These are phyloP conservation scores for Pilobolus umbonatus DNA, from an alignment of 192 early-diverging fungal genomes.

Conservation along the genomic window DNA sequence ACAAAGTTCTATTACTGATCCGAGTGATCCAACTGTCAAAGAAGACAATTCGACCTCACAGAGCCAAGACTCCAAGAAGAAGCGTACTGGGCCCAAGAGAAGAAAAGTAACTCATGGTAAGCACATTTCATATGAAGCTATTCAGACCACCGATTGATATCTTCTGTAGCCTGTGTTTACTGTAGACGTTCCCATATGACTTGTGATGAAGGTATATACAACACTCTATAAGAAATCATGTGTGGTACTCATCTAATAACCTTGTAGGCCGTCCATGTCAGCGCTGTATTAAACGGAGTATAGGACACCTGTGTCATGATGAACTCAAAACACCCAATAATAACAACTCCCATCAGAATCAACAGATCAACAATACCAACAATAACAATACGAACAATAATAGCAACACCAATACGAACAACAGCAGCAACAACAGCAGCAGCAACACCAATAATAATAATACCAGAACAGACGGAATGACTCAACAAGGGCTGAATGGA, in stretches of 20 bases:
- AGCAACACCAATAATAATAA: background rate
- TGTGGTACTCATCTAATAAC: background rate
- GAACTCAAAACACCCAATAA: slow-evolving; percentile 54
- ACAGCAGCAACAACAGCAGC: background rate
- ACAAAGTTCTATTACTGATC: too few relatives aligned
- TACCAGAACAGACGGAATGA: background rate
- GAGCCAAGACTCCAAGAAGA: slow-evolving; percentile 48
- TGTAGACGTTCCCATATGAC: slow-evolving; percentile 97
- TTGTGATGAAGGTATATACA: slow-evolving; percentile 69
- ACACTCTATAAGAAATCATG: background rate
- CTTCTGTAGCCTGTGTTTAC: slow-evolving; percentile 94
- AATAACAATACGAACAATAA: slow-evolving; percentile 4
- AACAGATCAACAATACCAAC: slow-evolving; percentile 8
- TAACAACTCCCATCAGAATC: background rate
- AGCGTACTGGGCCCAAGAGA: slow-evolving; percentile 53
- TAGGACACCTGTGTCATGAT: slow-evolving; percentile 91
- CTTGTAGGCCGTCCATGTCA: slow-evolving; percentile 84
- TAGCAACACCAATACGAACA: background rate
- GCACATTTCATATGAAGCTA: too few relatives aligned
- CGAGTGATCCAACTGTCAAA: slow-evolving; percentile 3
- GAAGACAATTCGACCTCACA: background rate
- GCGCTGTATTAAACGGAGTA: slow-evolving; percentile 92
- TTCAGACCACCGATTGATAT: too few relatives aligned
- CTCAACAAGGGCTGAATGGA: slow-evolving; percentile 11
- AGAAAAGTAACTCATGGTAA: slow-evolving; percentile 63